Conservation (phyloP, 179 eudicot genomes). For the Amaranthus tricolor region DNA sequence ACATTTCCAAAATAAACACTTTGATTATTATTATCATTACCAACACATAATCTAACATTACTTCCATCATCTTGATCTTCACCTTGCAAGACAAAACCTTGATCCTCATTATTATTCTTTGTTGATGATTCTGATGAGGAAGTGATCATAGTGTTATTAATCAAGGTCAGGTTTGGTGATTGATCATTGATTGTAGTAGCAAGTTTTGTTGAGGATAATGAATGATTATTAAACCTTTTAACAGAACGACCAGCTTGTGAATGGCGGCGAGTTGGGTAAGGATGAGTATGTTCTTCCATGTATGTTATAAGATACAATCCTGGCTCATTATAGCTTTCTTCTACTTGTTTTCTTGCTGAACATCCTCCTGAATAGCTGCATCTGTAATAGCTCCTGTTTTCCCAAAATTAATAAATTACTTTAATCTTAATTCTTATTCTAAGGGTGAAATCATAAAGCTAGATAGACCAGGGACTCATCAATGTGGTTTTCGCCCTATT, state of each 20-base stretch:
- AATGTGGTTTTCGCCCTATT: no score
- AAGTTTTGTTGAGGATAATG: not conserved
- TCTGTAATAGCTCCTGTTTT: conserved; percentile 76
- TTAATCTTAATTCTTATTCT: no score
- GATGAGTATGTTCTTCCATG: conserved; percentile 77
- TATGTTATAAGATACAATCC: conserved; percentile 56
- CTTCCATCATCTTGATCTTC: not conserved
- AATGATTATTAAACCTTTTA: conserved; percentile 15
- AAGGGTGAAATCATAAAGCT: no score
- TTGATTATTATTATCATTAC: not conserved
- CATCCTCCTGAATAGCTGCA: conserved; percentile 81
- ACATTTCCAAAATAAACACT: conserved; percentile 1
- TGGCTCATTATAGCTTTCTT: conserved; percentile 53
- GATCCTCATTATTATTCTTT: not conserved
- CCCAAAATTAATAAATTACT: not conserved
- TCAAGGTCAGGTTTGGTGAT: not conserved
- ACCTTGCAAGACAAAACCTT: not conserved
- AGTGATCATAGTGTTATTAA: not conserved
- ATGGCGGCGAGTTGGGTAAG: conserved; percentile 61
- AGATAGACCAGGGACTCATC: no score
- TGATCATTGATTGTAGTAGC: not conserved
- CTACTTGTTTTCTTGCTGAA: conserved; percentile 84
- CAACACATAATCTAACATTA: not conserved
- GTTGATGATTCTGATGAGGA: not conserved
- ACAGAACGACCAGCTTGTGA: conserved; percentile 73